Conservation (phyloP, 495 filamentous ascomycete species). For the Lophium mytilinum region DNA sequence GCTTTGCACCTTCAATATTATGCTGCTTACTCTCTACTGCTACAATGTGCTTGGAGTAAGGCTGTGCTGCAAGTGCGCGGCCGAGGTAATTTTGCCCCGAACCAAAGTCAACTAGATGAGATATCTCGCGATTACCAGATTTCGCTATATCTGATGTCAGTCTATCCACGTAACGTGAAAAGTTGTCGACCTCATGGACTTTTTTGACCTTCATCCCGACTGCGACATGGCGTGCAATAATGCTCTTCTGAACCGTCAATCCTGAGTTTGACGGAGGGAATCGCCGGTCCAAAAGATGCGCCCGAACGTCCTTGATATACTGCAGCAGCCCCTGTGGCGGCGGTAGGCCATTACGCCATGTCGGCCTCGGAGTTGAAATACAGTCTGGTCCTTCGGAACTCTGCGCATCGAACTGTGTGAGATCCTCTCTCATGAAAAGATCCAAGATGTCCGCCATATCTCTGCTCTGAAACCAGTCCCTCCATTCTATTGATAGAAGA, state of each 20-base stretch:
- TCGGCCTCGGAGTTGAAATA: background rate
- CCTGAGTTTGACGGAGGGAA: constrained; percentile 31
- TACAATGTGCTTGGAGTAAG: constrained; percentile 78
- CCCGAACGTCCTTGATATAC: constrained; percentile 69
- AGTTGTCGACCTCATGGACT: constrained; percentile 73
- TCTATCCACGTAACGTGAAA: constrained; percentile 50
- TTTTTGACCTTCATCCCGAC: constrained; percentile 97
- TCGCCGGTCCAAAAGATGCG: constrained; percentile 57
- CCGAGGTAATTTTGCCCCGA: constrained; percentile 95
- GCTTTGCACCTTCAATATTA: constrained; percentile 77
- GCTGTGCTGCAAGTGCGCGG: constrained; percentile 70
- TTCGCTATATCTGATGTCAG: constrained; percentile 45
- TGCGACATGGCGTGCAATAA: constrained; percentile 58
- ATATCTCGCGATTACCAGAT: constrained; percentile 45
- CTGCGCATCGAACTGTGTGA: constrained; percentile 34
- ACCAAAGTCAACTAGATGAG: constrained; percentile 91
- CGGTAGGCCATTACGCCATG: constrained; percentile 45
- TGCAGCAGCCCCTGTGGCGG: constrained; percentile 61
- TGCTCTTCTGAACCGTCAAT: constrained; percentile 24
- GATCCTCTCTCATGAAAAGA: constrained; percentile 67
- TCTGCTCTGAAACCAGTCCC: constrained; percentile 59
- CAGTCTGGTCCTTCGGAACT: constrained; percentile 12
- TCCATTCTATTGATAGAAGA: constrained; percentile 72
- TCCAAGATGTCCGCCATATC: constrained; percentile 69
- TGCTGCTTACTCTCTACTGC: constrained; percentile 81